Evolutionary conservation across 768 basidiomycete species (phyloP), one percentile per base, ranked within the genome.

Genomic region (Tricholomella constricta): DNA sequence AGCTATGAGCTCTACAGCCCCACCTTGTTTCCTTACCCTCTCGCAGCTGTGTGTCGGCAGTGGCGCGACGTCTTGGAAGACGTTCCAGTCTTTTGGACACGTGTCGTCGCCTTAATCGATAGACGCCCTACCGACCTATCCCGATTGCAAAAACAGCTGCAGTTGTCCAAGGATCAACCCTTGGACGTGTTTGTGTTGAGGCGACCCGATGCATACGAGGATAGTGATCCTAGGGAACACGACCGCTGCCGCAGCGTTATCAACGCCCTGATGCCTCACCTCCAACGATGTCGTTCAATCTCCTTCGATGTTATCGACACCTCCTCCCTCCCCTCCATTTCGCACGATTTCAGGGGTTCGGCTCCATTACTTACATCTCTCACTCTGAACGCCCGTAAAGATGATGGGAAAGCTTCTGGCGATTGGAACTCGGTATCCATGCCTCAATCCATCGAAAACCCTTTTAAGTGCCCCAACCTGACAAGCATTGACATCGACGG

Each of bases 271-370:
- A 36, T 49, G 31, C 51, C 52, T 15, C 55, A 62, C 35, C 40
- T 65, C 6, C 49, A 59, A 15, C 57, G 59, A 7, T 61, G 56
- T 42, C 55, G 59, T n/a, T 41, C 52, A 27, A 45, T 65, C 23
- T 47, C 52, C 17, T 62, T 65, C 55, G 46, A 60, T 42, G 38
- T 61, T 14, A 37, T 46, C 27, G 54, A 62, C 8, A 57, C 60
- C 35, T 58, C 58, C 10, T 65, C 64, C 6, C 56, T 65, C 20
- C 63, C 61, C 12, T 58, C 45, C 26, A 59, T 62, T n/a, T 17
- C 29, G 6, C 47, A 6, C 51, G 48, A 58, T 29, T 53, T 54
- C 36, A 27, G 19, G 19, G 52, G 44, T 26, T 23, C 22, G 25
- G 40, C 41, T 19, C 48, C 56, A 17, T 27, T 29, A 38, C 41